Evolutionary conservation across 306 rosid species (phyloP), one percentile per base, ranked within the genome.

Genomic region (Cicer chorassanicum): DNA sequence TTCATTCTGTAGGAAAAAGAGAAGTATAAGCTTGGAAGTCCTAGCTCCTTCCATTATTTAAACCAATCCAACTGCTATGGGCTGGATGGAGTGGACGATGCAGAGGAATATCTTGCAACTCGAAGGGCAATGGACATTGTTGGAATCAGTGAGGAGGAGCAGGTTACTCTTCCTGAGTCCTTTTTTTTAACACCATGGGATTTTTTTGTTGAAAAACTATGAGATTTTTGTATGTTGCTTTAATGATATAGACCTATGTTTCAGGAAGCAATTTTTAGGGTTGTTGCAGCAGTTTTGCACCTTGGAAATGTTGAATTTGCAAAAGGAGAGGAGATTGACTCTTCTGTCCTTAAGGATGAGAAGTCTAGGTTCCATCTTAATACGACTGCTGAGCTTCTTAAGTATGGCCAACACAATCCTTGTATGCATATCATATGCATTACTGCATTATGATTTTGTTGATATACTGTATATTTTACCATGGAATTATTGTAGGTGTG

Each of bases 51-150:
- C 86, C 99, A 95, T 84, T 95, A 92, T 91, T 86, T 95, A 78
- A 95, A 92, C 81, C 99, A 95, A 82, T 92, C 99, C 69, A 90
- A 70, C 2, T 89, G 91, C 78, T 95, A 83, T 79, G 86, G 15
- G 66, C 88, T 95, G 81, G 99, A 92, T 88, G 99, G 99, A 67
- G 86, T 95, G 78, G 89, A 92, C 80, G 99, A 95, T 75, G 86
- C 87, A 3, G 86, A 90, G 6, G 99, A 95, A 86, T 95, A 95
- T 89, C 91, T 91, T 77, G 97, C 91, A 12, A 95, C 99, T 46
- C 84, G 98, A 84, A 89, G 99, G 84, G 99, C 99, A 51, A 95
- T 95, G 99, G 99, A 95, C 90, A 46, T 95, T 70, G 97, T 95
- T 80, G 99, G 99, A 84, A 95, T 95, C 88, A 90, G 93, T 65